Base-by-base conservation (phyloP, 805 yeast genomes). In the Myxozyma vanderwaltii region DNA sequence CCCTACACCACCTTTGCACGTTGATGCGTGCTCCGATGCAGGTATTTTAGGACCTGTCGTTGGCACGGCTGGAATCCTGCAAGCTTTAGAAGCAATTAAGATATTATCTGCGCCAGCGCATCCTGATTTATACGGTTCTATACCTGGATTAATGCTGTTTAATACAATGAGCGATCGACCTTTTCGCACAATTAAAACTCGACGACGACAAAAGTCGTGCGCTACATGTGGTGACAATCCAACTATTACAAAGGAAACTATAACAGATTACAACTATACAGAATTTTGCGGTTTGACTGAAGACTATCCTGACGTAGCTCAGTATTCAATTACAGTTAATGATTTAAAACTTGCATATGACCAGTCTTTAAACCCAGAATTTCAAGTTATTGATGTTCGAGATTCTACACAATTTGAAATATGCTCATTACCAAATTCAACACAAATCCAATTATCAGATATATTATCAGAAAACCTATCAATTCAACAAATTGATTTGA, bases 11-110 rank as follows among this genome's bases (percentile, higher is more conserved):
- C 97, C 99, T 0, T 84, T 91, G 1, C 78, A 88, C 1, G 90
- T 91, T 0, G 82, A 90, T 0, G 81, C 95, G 0, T 94, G 99
- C 68, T 82, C 88, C 13, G 98, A 91, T 72, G 96, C 96, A 2
- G 97, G 97, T 4, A 95, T 92, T 0, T 72, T 94, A 26, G 99
- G 99, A 0, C 96, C 98, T 0, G 94, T 91, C n/a, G 95, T 94
- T 56, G 99, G 99, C 0, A 67, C 90, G 0, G 83, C 92, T 70
- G 99, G 99, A 8, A 78, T 84, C 0, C 79, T 88, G 78, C 92
- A 94, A 88, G 96, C 97, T 0, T 74, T 87, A 21, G 99, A 94
- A 68, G 79, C 96, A 0, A 79, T 95, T 26, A 91, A 92, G 70
- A 77, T 92, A 1, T 77, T 86, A 1, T 85, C 80, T 0, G 76